Conservation (phyloP, 176 grass and related monocot genomes). For the Zizania latifolia region DNA sequence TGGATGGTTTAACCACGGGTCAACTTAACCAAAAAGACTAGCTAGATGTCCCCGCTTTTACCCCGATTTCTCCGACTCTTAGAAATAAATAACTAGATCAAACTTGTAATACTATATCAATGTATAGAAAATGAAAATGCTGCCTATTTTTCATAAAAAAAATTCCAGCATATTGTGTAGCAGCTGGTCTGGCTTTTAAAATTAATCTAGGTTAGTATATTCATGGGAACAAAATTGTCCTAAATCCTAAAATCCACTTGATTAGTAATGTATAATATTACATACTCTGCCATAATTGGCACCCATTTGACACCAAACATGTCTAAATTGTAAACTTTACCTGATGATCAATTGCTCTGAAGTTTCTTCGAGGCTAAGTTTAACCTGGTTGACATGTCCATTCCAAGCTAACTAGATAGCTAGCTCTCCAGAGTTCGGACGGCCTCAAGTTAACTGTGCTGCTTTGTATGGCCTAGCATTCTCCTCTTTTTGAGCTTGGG, state of each 20-base stretch:
- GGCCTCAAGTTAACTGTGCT: neutral
- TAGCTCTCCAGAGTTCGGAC: neutral
- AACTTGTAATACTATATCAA: neutral
- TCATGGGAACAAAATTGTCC: neutral
- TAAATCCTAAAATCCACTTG: neutral
- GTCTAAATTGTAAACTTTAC: neutral
- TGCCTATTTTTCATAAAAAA: neutral
- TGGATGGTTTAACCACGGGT: neutral
- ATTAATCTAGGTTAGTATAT: neutral
- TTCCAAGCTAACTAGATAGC: neutral
- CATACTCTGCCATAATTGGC: neutral
- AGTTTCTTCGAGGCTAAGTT: slow-evolving; percentile 34
- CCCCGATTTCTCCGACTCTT: too few species aligned
- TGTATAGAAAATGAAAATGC: neutral
- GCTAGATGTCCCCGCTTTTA: too few species aligned
- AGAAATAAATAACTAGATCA: too few species aligned
- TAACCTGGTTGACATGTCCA: slow-evolving; percentile 16
- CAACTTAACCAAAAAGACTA: too few species aligned
- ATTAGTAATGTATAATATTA: too few species aligned
- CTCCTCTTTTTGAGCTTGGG: slow-evolving; percentile 1
- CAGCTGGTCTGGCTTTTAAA: neutral
- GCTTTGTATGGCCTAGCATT: slow-evolving; percentile 2
- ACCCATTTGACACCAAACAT: neutral
- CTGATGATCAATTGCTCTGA: neutral
- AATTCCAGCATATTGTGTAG: neutral